A percentile compares a stretch with the other conserved stretches of the same genome.
phyloP scores from a whole-genome alignment of 1,284 basidiomycete genomes.

The Meira nashicola region DNA sequence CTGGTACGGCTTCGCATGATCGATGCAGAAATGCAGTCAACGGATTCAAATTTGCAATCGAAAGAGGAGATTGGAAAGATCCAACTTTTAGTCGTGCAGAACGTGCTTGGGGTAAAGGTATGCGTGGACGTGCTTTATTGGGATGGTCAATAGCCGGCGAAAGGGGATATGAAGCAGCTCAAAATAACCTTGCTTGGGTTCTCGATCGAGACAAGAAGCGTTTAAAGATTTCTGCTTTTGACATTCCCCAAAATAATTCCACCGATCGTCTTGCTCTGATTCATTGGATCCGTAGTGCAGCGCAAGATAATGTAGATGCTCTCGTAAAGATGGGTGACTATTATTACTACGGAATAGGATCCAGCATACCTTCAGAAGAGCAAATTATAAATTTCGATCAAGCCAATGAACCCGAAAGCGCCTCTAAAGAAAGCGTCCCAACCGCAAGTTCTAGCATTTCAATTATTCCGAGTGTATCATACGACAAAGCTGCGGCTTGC shows the following conservation, averaged over 20 bases:
- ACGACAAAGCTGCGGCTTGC: slow-evolving; percentile 83
- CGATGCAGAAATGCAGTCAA: slow-evolving; percentile 29
- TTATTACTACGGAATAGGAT: slow-evolving; percentile 65
- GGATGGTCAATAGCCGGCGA: slow-evolving; percentile 79
- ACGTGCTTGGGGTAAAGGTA: slow-evolving; percentile 42
- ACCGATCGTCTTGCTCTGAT: slow-evolving; percentile 74
- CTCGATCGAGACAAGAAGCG: slow-evolving; percentile 64
- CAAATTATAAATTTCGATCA: not conserved
- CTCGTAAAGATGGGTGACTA: slow-evolving; percentile 87
- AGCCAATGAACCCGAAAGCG: not conserved
- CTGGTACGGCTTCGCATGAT: slow-evolving; percentile 14
- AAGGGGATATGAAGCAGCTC: slow-evolving; percentile 82
- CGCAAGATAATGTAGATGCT: slow-evolving; percentile 88
- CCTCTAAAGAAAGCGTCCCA: not conserved
- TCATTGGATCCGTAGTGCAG: slow-evolving; percentile 90
- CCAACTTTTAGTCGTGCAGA: slow-evolving; percentile 45
- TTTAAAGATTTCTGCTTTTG: slow-evolving; percentile 58
- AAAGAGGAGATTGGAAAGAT: slow-evolving; percentile 47
- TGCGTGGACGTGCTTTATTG: slow-evolving; percentile 33
- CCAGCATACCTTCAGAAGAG: slow-evolving; percentile 9
- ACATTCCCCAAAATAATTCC: slow-evolving; percentile 45
- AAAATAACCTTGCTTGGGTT: slow-evolving; percentile 91
- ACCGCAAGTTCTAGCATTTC: not conserved
- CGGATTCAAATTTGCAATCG: slow-evolving; percentile 34
- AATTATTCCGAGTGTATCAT: slow-evolving; percentile 16